Percentiles rank a stretch among this genome's conserved stretches.
These are phyloP conservation scores for Nidula niveotomentosa DNA, from an alignment of 1,284 basidiomycete species.

Conservation along the genomic window DNA sequence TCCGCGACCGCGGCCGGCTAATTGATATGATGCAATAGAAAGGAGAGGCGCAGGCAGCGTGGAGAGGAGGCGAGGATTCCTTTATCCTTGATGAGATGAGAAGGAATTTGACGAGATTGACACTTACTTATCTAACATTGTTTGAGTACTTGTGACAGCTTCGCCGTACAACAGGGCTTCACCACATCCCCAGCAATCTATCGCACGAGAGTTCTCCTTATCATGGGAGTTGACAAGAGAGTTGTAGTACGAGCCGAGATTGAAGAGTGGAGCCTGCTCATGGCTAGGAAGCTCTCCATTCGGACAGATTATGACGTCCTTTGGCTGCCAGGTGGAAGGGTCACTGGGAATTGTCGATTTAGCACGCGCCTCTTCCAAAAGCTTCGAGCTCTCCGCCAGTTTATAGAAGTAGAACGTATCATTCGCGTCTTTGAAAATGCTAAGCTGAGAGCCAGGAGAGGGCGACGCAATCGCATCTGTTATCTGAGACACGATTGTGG, in stretches of 20 bases:
- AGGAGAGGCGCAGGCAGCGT: slow-evolving; percentile 75
- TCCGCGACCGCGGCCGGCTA: slow-evolving; percentile 88
- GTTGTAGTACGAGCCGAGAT: slow-evolving; percentile 49
- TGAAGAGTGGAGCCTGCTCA: slow-evolving; percentile 56
- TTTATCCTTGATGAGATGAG: slow-evolving; percentile 24
- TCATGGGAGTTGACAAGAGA: slow-evolving; percentile 27
- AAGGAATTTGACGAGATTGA: background rate
- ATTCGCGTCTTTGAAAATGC: slow-evolving; percentile 53
- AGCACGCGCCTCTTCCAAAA: slow-evolving; percentile 34
- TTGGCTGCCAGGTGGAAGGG: slow-evolving; percentile 37
- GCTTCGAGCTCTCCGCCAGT: slow-evolving; percentile 28
- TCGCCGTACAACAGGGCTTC: slow-evolving; percentile 86
- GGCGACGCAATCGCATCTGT: slow-evolving; percentile 33
- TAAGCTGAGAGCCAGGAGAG: slow-evolving; percentile 23
- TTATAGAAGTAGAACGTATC: slow-evolving; percentile 70
- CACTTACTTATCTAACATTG: slow-evolving; percentile 87
- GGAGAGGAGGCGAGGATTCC: slow-evolving; percentile 77
- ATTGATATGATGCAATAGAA: slow-evolving; percentile 86
- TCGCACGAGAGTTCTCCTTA: slow-evolving; percentile 16
- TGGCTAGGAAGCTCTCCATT: slow-evolving; percentile 38
- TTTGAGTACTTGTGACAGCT: slow-evolving; percentile 93
- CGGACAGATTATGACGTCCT: slow-evolving; percentile 50
- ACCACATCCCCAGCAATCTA: slow-evolving; percentile 58
- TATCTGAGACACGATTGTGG: slow-evolving; percentile 34
- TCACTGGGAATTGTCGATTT: slow-evolving; percentile 22